Percentiles rank a stretch among this genome's conserved stretches.
These are phyloP conservation scores for Agaricus blazei DNA, from an alignment of 768 basidiomycete genomes.

Conservation along the genomic window DNA sequence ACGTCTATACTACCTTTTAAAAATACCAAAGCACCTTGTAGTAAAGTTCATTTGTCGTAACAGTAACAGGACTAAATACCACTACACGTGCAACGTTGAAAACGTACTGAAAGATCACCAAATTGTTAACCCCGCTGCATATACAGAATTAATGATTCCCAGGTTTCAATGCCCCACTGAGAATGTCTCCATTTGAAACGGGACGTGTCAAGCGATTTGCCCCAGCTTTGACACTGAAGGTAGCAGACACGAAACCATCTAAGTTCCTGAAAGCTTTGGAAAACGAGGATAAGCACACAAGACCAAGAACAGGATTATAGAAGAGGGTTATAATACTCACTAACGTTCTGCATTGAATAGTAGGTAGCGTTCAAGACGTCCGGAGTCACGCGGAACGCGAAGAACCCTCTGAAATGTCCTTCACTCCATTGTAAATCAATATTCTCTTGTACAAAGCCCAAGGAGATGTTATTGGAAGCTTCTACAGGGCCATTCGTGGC, in stretches of 20 bases:
- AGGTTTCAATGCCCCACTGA: conserved; percentile 37
- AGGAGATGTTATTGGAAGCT: conserved; percentile 32
- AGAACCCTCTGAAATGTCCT: conserved; percentile 55
- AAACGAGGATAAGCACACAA: not conserved
- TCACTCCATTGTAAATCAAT: conserved; percentile 57
- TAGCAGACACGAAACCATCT: conserved; percentile 39
- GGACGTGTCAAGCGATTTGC: conserved; percentile 44
- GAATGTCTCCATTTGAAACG: conserved; percentile 40
- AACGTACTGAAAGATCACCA: no score
- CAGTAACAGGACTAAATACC: no score
- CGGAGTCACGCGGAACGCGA: conserved; percentile 44
- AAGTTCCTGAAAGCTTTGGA: conserved; percentile 33
- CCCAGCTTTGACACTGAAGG: conserved; percentile 36
- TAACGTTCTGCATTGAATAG: conserved; percentile 47
- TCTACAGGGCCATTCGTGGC: conserved; percentile 25
- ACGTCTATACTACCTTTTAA: no score
- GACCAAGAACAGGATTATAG: no score
- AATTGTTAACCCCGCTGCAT: no score
- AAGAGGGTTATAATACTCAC: conserved; percentile 22
- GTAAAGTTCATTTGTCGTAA: no score
- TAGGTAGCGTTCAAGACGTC: conserved; percentile 43
- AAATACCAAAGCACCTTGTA: no score
- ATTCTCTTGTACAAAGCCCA: conserved; percentile 33
- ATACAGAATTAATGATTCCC: no score
- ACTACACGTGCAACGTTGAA: no score